Base-by-base conservation (phyloP, 2,329 filamentous ascomycete genomes). In the Helotiales sp. region DNA sequence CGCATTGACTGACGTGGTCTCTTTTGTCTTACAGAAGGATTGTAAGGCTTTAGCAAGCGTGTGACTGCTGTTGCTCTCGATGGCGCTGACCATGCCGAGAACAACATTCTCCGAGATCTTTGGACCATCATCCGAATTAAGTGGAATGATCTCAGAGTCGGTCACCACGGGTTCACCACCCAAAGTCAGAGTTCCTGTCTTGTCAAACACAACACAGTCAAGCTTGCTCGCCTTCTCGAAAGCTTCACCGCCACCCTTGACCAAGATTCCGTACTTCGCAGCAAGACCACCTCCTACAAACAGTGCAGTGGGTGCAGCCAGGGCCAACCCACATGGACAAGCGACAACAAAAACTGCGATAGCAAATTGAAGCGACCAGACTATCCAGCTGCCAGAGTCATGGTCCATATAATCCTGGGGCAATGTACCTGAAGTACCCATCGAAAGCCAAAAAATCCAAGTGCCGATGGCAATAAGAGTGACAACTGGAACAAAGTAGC, bases 311-410 rank as follows among this genome's bases (percentile, higher is more conserved):
- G 82, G 82, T 12, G 82, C 81, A 24, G 82, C 82, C 17, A 85
- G 75, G 22, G 80, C 82, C 48, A 85, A 78, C 12, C 82, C 82
- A 65, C 82, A 85, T n/a, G 82, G 82, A 63, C 82, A 85, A 0
- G 82, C 82, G 46, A 85, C 78, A 27, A 85, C 80, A 56, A 85
- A 83, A 19, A 85, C 81, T 7, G 82, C 80, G 52, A 85, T 85
- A 1, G 82, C 89, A 78, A 93, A 95, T 62, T 90, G 86, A 44
- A 95, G 79, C 2, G 89, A 87, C 78, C 90, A 93, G 1, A 87
- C 81, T 0, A 83, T 80, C 83, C 86, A 89, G 9, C 86, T 83
- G n/a, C 57, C 57, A 8, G 77, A 74, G 15, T 79, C 76, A 17
- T 69, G 67, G 13, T 82, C 79, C 12, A 85, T 74, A 66, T 84